Conservation (phyloP, 2,329 filamentous ascomycete species). For the Scopulariopsis brevicaulis region DNA sequence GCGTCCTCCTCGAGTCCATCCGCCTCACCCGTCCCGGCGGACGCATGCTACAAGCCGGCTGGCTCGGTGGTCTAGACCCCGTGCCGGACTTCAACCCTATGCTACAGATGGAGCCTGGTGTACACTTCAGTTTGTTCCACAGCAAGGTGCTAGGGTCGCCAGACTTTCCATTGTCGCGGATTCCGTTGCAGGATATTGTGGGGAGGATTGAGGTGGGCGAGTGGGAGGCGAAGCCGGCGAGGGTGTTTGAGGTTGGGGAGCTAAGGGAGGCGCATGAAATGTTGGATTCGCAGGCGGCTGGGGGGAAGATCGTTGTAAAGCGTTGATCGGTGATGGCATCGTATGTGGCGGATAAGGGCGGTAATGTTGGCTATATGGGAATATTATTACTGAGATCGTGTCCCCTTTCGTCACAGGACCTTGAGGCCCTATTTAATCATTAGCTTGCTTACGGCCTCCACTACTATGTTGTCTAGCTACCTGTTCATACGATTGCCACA, state of each 20-base stretch:
- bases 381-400: too few species aligned
- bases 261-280: constrained; percentile 19
- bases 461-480: too few species aligned
- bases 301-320: constrained; percentile 22
- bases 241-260: constrained; percentile 19
- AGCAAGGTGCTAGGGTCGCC: constrained; percentile 22
- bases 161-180: constrained; percentile 22
- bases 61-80: constrained; percentile 26
- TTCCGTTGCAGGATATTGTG: constrained; percentile 26
- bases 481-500: too few species aligned
- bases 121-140: constrained; percentile 32
- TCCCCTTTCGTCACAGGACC: too few species aligned
- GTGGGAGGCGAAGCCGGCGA: constrained; percentile 20
- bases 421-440: too few species aligned
- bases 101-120: constrained; percentile 28
- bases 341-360: too few species aligned
- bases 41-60: constrained; percentile 23
- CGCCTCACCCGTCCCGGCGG: constrained; percentile 12
- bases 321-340: neutral
- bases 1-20: constrained; percentile 23
- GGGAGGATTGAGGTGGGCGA: constrained; percentile 20
- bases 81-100: constrained; percentile 28
- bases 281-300: constrained; percentile 18
- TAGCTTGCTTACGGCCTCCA: too few species aligned
- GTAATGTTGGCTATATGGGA: too few species aligned